phyloP scores from a whole-genome alignment of 2,329 filamentous ascomycete species.

The Cordyceps cicadae region DNA sequence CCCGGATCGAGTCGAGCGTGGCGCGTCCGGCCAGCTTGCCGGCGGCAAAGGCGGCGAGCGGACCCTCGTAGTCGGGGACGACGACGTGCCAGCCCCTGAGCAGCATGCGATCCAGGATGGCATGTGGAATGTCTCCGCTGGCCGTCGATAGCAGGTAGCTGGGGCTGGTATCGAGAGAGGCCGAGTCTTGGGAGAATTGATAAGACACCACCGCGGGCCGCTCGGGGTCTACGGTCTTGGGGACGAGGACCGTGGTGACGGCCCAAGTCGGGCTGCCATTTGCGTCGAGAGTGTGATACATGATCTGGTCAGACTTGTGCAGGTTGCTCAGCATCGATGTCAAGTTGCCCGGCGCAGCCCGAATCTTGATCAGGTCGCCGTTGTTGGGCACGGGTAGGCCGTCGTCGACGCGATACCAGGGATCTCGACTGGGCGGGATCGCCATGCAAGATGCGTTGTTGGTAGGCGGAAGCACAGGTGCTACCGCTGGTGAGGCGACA shows the following conservation, averaged over 20 bases:
- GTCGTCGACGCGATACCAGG: constrained; percentile 23
- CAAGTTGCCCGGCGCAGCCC: constrained; percentile 13
- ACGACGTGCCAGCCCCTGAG: constrained; percentile 34
- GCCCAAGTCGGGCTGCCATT: constrained; percentile 25
- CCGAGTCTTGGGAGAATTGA: constrained; percentile 29
- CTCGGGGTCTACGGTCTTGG: neutral
- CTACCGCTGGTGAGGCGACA: neutral
- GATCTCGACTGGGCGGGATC: constrained; percentile 26
- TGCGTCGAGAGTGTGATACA: constrained; percentile 28
- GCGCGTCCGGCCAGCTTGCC: constrained; percentile 35
- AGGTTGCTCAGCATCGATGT: constrained; percentile 12
- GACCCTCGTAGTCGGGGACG: constrained; percentile 39
- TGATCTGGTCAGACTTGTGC: constrained; percentile 22
- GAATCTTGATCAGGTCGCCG: constrained; percentile 9
- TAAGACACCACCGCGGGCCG: constrained; percentile 25
- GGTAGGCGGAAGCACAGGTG: too few relatives aligned
- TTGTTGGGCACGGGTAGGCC: neutral
- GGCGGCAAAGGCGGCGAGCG: constrained; percentile 34
- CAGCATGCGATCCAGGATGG: constrained; percentile 21
- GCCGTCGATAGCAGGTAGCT: constrained; percentile 25
- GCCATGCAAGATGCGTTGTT: neutral
- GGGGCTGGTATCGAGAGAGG: constrained; percentile 27
- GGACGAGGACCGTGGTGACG: constrained; percentile 27
- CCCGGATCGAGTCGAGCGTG: constrained; percentile 37
- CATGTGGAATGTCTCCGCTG: constrained; percentile 8